Conservation (phyloP, 805 yeast species). For the Hanseniaspora occidentalis region DNA sequence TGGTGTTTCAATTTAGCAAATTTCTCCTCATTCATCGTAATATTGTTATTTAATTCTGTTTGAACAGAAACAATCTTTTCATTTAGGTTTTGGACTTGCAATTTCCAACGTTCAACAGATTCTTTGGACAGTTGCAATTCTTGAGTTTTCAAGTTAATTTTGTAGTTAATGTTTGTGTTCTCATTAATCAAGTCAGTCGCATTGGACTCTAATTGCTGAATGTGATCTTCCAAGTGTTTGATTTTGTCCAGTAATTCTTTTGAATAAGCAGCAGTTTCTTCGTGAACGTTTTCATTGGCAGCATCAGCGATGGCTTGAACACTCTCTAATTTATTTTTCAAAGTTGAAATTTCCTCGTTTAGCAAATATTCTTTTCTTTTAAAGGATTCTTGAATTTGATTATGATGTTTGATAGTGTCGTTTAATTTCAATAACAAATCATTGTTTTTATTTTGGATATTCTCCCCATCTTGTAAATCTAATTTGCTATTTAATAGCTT, state of each 20-base stretch:
- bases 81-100: slow-evolving; percentile 35
- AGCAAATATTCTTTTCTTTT: no score
- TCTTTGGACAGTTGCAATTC: slow-evolving; percentile 34
- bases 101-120: slow-evolving; percentile 50
- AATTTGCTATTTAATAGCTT: no score
- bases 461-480: no score
- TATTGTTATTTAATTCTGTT: slow-evolving; percentile 22
- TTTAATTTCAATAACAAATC: slow-evolving; percentile 7
- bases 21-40: slow-evolving; percentile 36
- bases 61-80: slow-evolving; percentile 31
- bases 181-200: slow-evolving; percentile 32
- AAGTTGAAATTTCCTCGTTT: no score
- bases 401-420: slow-evolving; percentile 6
- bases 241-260: not conserved
- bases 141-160: slow-evolving; percentile 37
- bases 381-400: no score
- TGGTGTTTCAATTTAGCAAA: slow-evolving; percentile 19
- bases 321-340: no score
- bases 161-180: slow-evolving; percentile 26
- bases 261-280: not conserved
- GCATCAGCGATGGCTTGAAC: no score
- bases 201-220: slow-evolving; percentile 27
- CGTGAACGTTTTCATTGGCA: no score
- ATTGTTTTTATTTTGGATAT: no score
- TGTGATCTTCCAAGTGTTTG: slow-evolving; percentile 6